These are phyloP conservation scores for Calonectria hongkongensis DNA, from an alignment of 2,329 filamentous ascomycete genomes.

Conservation along the genomic window DNA sequence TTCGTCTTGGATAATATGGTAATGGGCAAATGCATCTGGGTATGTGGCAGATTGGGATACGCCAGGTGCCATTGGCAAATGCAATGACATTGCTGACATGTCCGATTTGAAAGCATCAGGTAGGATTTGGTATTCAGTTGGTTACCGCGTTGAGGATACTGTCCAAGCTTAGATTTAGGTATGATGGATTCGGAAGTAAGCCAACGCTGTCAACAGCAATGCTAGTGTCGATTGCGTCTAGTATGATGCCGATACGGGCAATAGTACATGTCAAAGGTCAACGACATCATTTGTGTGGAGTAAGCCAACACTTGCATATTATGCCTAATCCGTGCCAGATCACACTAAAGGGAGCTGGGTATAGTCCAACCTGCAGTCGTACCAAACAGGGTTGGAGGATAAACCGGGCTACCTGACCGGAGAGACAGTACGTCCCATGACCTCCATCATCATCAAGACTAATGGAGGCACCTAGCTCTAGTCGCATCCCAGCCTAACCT, in stretches of 20 bases:
- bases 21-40: background rate
- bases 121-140: background rate
- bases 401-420: background rate
- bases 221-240: background rate
- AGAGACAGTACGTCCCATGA: background rate
- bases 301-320: background rate
- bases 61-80: background rate
- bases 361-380: too few species aligned
- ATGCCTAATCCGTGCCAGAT: background rate
- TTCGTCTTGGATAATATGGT: too few species aligned
- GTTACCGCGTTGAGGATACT: background rate
- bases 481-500: background rate
- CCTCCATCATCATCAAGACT: too few species aligned
- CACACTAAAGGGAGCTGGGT: background rate
- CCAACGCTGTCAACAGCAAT: background rate
- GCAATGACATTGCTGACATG: background rate
- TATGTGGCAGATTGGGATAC: background rate
- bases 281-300: background rate
- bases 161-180: background rate
- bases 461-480: background rate
- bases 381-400: background rate
- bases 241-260: background rate
- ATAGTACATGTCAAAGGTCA: background rate
- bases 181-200: background rate
- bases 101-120: background rate